Conservation (phyloP, 2,329 filamentous ascomycete species). For the Aspergillus proliferans region DNA sequence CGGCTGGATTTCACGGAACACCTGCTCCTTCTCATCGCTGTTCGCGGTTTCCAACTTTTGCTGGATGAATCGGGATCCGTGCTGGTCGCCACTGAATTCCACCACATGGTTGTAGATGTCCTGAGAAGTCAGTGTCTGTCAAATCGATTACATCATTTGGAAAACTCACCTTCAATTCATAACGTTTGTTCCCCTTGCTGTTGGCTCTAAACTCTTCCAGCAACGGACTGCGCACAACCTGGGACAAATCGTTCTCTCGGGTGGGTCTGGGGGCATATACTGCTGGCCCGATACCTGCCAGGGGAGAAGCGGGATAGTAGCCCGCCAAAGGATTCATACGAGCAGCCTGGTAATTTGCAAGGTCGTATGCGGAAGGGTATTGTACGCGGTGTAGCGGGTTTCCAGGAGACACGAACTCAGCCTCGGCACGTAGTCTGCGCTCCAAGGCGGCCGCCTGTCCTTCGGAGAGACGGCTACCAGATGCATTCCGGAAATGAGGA, state of each 20-base stretch:
- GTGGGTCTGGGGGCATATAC: conserved; percentile 38
- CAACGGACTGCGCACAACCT: conserved; percentile 62
- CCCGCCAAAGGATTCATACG: conserved; percentile 31
- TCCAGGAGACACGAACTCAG: conserved; percentile 25
- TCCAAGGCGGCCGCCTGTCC: conserved; percentile 43
- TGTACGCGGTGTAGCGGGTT: conserved; percentile 26
- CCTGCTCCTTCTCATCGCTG: conserved; percentile 87
- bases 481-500: conserved; percentile 38
- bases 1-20: conserved; percentile 79
- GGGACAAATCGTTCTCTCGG: conserved; percentile 54
- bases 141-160: not conserved
- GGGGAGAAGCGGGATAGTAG: conserved; percentile 30
- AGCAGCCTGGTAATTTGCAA: conserved; percentile 24
- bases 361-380: conserved; percentile 29
- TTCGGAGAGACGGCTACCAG: conserved; percentile 37
- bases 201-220: conserved; percentile 74
- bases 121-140: conserved; percentile 29
- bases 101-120: conserved; percentile 84
- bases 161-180: conserved; percentile 63
- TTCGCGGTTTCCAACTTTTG: conserved; percentile 86
- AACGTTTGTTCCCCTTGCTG: conserved; percentile 66
- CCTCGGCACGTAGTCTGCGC: conserved; percentile 43
- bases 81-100: conserved; percentile 92
- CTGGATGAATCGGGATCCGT: conserved; percentile 93
- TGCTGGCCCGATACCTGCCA: conserved; percentile 24